Conservation (phyloP, 1,284 basidiomycete species). For the Earliella scabrosa region DNA sequence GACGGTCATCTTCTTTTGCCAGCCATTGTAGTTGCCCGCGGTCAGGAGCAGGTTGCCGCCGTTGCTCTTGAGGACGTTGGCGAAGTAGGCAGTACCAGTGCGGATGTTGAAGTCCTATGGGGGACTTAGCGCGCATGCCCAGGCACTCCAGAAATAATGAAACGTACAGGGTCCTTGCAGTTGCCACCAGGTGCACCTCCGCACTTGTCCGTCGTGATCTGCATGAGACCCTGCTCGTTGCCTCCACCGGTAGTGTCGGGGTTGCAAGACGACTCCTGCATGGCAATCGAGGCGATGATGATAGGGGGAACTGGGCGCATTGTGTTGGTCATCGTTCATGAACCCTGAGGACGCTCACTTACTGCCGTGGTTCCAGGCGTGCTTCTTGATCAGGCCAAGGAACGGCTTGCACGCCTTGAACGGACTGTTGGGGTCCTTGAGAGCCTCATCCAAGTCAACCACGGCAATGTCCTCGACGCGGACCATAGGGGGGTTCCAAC, state of each 20-base stretch:
- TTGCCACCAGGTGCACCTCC: conserved; percentile 62
- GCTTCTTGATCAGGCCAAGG: conserved; percentile 63
- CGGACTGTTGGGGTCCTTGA: conserved; percentile 52
- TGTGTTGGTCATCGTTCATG: neutral
- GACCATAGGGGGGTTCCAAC: conserved; percentile 70
- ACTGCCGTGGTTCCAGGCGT: conserved; percentile 55
- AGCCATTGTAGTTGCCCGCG: conserved; percentile 84
- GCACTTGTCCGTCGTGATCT: conserved; percentile 84
- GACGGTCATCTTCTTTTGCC: conserved; percentile 64
- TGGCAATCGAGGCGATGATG: conserved; percentile 83
- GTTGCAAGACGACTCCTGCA: conserved; percentile 82
- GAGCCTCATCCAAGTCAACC: conserved; percentile 54
- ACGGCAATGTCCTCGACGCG: conserved; percentile 56
- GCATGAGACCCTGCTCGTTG: conserved; percentile 88
- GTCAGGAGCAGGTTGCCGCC: conserved; percentile 64
- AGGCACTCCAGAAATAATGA: conserved; percentile 1
- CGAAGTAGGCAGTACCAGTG: conserved; percentile 66
- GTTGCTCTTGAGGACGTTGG: conserved; percentile 51
- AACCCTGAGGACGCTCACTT: too few species aligned
- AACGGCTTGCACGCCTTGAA: conserved; percentile 68
- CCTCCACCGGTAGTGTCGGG: conserved; percentile 71
- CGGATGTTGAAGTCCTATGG: conserved; percentile 70
- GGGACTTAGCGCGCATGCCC: neutral
- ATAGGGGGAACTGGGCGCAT: conserved; percentile 60
- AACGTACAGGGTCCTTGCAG: conserved; percentile 67